Evolutionary conservation across 129 eudicot genomes (phyloP), one percentile per base, ranked within the genome.

Genomic region (Gnaphalium uliginosum): DNA sequence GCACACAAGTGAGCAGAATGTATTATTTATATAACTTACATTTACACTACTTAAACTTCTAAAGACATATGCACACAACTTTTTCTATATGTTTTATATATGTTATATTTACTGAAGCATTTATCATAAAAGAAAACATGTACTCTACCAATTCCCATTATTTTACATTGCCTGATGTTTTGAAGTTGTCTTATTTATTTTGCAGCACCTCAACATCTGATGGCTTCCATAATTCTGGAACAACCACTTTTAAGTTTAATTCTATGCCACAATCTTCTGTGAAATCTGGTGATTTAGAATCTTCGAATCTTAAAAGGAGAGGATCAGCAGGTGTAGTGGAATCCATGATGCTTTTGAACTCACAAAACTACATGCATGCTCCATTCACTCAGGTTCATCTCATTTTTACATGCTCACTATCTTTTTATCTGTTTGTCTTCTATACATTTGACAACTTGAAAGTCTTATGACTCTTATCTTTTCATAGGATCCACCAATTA

Each of bases 401-500:
- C 21, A 21, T 62, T 68, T 83, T 68, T 63, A 23, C 66, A 50
- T 66, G 21, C 58, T 79, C 68, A 14, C 58, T 30, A 24, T 79
- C 18, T 68, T 60, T 32, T 33, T 35, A 50, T 13, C 54, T 25
- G 21, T 43, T 2, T 69, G 14, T 41, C 27, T 76, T 14, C 46
- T 24, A 53, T 21, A 56, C 30, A 46, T 5, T 53, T 29, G 25
- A 27, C 32, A 41, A 60, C 41, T 29, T 72, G 63, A 21, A 9
- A 21, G 0, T 60, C 63, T 24, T n/a, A 63, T 33, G 6, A 21
- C 0, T 60, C 63, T 24, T n/a, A 63, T 33, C 15, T 62, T 81
- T 62, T 81, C 37, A 63, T 74, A 94, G 99, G 96, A 94, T 64
- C 83, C 99, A 65, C 99, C 99, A 71, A 85, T 86, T 17, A 94